Evolutionary conservation across 768 basidiomycete genomes (phyloP).

Genomic region (Serendipita sp.): DNA sequence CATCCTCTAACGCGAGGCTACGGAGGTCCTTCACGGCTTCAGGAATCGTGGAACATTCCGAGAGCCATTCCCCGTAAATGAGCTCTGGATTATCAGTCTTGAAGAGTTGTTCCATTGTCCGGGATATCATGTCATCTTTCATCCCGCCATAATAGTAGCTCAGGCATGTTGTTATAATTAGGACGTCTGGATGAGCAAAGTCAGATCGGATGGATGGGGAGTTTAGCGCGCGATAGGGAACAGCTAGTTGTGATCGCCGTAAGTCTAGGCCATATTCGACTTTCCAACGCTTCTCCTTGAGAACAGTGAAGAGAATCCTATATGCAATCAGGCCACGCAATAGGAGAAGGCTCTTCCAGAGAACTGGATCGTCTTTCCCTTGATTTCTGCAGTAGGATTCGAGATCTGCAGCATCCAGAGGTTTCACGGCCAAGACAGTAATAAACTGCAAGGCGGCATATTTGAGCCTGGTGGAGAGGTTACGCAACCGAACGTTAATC

Average conservation of each 20-base stretch:
- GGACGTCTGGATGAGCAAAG: conserved; percentile 38
- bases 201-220: conserved; percentile 30
- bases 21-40: conserved; percentile 18
- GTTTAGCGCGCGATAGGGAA: conserved; percentile 37
- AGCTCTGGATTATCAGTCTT: conserved; percentile 26
- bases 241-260: conserved; percentile 29
- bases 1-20: conserved; percentile 29
- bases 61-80: conserved; percentile 28
- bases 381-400: conserved; percentile 11
- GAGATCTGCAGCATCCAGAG: conserved; percentile 6
- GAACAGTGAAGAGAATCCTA: conserved; percentile 25
- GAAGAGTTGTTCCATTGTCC: conserved; percentile 24
- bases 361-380: neutral
- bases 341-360: conserved; percentile 21
- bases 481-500: conserved; percentile 6
- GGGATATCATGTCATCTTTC: conserved; percentile 22
- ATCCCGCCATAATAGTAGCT: conserved; percentile 36
- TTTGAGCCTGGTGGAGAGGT: conserved; percentile 10
- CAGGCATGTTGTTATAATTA: conserved; percentile 30
- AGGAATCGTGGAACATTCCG: conserved; percentile 15
- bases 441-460: conserved; percentile 16
- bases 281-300: conserved; percentile 30
- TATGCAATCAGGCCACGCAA: conserved; percentile 30
- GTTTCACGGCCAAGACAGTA: conserved; percentile 7
- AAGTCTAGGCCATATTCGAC: conserved; percentile 36